A percentile compares a stretch with the other conserved stretches of the same genome.
Evolutionary conservation across 2,329 filamentous ascomycete species (phyloP).

Genomic region (Pseudophaeomoniella oleicola): DNA sequence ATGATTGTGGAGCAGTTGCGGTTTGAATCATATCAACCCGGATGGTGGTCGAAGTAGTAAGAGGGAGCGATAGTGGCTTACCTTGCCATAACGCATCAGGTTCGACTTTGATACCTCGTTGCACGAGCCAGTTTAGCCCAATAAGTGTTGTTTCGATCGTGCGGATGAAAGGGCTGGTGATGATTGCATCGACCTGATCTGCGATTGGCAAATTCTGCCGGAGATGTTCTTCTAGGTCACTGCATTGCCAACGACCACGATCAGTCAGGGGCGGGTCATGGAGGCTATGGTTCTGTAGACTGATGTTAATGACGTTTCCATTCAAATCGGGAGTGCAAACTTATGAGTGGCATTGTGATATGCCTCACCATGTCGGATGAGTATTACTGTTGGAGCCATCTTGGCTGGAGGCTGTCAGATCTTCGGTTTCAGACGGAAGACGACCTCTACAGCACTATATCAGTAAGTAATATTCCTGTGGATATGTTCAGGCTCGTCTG

Average conservation of each 20-base stretch:
- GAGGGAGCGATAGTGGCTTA: conserved; percentile 16
- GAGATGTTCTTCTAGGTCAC: background rate
- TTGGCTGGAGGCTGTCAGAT: too few relatives aligned
- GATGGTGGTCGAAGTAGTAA: background rate
- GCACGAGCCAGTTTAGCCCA: conserved; percentile 43
- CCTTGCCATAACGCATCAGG: conserved; percentile 53
- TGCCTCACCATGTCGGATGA: conserved; percentile 1
- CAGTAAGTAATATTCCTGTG: too few relatives aligned
- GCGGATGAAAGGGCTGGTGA: conserved; percentile 51
- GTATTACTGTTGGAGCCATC: conserved; percentile 1
- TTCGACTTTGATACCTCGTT: conserved; percentile 37
- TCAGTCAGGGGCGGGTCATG: conserved; percentile 1
- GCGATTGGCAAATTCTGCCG: background rate
- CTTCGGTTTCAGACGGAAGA: too few relatives aligned
- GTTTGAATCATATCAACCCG: too few relatives aligned
- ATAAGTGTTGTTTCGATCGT: conserved; percentile 50
- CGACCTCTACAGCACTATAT: too few relatives aligned
- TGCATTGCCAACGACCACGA: background rate
- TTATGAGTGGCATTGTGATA: conserved; percentile 2
- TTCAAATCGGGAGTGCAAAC: background rate
- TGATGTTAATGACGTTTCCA: background rate
- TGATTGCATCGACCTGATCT: conserved; percentile 35
- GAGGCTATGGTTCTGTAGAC: background rate
- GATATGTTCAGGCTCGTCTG: too few relatives aligned
- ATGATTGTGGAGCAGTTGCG: too few relatives aligned